Evolutionary conservation across 177 flowering plant species (phyloP).

Genomic region (Vitis hybrid): DNA sequence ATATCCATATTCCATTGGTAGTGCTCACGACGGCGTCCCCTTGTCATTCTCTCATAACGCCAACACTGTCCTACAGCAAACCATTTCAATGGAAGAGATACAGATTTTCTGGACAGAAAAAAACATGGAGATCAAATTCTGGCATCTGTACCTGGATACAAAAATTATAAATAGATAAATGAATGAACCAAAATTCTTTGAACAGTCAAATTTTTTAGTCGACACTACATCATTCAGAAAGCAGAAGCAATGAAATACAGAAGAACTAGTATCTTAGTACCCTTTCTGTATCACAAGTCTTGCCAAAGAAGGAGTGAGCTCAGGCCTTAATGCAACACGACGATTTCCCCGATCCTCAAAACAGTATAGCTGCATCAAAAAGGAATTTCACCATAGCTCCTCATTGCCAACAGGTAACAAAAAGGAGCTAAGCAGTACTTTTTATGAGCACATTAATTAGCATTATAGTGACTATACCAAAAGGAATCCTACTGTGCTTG

Average conservation of each 20-base stretch:
- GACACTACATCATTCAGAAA: neutral
- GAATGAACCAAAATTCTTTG: slow-evolving; percentile 12
- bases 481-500: too few relatives aligned
- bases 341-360: slow-evolving; percentile 97
- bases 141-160: slow-evolving; percentile 60
- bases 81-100: slow-evolving; percentile 92
- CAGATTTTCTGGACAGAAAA: slow-evolving; percentile 87
- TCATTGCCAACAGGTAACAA: too few relatives aligned
- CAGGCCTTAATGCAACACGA: slow-evolving; percentile 96
- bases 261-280: slow-evolving; percentile 35
- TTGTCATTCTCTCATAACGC: slow-evolving; percentile 96
- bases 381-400: neutral
- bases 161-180: slow-evolving; percentile 36
- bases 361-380: slow-evolving; percentile 63
- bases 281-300: slow-evolving; percentile 96
- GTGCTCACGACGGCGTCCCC: slow-evolving; percentile 95
- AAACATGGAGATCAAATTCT: slow-evolving; percentile 65
- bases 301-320: slow-evolving; percentile 93
- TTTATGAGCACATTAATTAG: too few relatives aligned
- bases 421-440: too few relatives aligned
- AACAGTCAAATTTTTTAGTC: neutral
- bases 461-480: too few relatives aligned
- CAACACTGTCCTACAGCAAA: slow-evolving; percentile 97
- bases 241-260: neutral
- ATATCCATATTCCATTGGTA: slow-evolving; percentile 99